Evolutionary conservation across 2,329 filamentous ascomycete genomes (phyloP).

Genomic region (Pseudogymnoascus destructans): DNA sequence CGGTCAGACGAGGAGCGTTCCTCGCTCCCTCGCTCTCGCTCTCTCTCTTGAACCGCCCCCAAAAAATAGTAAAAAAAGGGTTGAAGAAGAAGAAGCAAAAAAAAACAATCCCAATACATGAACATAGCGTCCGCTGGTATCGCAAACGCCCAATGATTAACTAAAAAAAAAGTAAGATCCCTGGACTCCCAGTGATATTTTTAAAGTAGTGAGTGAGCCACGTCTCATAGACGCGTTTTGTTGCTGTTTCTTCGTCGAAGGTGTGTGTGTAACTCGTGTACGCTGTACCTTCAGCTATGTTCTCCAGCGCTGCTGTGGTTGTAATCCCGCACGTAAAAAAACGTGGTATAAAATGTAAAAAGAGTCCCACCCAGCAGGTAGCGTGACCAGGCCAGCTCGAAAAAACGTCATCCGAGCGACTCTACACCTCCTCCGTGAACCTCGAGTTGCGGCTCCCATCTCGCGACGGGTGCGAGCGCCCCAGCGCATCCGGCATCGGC

Average conservation of each 20-base stretch:
- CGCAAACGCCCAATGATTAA: neutral
- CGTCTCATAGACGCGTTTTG: neutral
- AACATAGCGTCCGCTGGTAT: neutral
- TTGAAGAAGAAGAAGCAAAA: too few species aligned
- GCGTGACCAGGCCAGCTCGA: neutral
- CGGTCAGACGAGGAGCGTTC: too few species aligned
- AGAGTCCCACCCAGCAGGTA: neutral
- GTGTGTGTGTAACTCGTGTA: neutral
- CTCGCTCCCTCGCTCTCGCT: neutral
- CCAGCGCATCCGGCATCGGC: slow-evolving; percentile 26
- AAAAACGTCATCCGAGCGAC: neutral
- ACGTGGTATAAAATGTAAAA: neutral
- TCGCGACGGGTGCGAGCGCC: slow-evolving; percentile 31
- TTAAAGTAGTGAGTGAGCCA: neutral
- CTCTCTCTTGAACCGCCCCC: neutral
- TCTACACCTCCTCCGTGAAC: slow-evolving; percentile 34
- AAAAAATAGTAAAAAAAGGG: too few species aligned
- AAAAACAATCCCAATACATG: neutral
- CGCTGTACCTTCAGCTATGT: neutral
- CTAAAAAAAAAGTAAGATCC: neutral
- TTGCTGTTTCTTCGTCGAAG: neutral
- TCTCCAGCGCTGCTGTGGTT: neutral
- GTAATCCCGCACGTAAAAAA: neutral
- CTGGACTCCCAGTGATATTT: neutral
- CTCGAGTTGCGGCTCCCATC: slow-evolving; percentile 33